Percentiles rank a stretch among this genome's conserved stretches.
These are phyloP conservation scores for Lasiodiplodia citricola DNA, from an alignment of 2,329 filamentous ascomycete species.

Conservation along the genomic window DNA sequence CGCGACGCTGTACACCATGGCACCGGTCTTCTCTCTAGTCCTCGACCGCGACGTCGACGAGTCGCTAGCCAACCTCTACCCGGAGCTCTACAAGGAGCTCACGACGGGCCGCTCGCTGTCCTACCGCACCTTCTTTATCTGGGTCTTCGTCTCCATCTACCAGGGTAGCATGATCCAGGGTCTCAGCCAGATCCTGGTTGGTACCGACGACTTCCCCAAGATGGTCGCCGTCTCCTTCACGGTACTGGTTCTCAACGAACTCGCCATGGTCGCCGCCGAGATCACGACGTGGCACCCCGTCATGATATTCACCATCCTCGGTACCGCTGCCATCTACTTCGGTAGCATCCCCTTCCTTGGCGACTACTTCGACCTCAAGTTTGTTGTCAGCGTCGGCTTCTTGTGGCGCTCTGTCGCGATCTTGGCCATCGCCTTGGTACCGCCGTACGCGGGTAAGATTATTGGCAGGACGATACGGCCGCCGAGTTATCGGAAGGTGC, in stretches of 20 bases:
- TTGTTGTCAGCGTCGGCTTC: constrained; percentile 79
- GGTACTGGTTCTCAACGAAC: constrained; percentile 88
- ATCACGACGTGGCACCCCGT: constrained; percentile 96
- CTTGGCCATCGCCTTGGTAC: constrained; percentile 77
- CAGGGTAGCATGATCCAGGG: constrained; percentile 96
- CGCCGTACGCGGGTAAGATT: constrained; percentile 85
- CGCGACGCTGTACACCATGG: constrained; percentile 92
- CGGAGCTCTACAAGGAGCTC: constrained; percentile 97
- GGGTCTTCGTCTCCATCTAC: constrained; percentile 94
- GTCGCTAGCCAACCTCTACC: constrained; percentile 89
- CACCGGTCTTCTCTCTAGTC: constrained; percentile 89
- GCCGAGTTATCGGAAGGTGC: constrained; percentile 93
- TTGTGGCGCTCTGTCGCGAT: constrained; percentile 87
- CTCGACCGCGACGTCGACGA: constrained; percentile 96
- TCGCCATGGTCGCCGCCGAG: constrained; percentile 96
- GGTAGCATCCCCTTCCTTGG: constrained; percentile 85
- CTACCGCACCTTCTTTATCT: constrained; percentile 94
- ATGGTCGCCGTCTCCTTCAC: constrained; percentile 95
- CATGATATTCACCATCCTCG: constrained; percentile 85
- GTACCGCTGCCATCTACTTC: constrained; percentile 80
- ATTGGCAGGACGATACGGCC: constrained; percentile 86
- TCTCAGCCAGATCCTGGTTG: constrained; percentile 85
- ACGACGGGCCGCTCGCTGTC: constrained; percentile 84
- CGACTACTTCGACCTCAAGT: constrained; percentile 85
- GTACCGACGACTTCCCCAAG: constrained; percentile 57